A percentile compares a stretch with the other conserved stretches of the same genome.
Evolutionary conservation across 306 rosid species (phyloP).

Genomic region (Inga oerstediana): DNA sequence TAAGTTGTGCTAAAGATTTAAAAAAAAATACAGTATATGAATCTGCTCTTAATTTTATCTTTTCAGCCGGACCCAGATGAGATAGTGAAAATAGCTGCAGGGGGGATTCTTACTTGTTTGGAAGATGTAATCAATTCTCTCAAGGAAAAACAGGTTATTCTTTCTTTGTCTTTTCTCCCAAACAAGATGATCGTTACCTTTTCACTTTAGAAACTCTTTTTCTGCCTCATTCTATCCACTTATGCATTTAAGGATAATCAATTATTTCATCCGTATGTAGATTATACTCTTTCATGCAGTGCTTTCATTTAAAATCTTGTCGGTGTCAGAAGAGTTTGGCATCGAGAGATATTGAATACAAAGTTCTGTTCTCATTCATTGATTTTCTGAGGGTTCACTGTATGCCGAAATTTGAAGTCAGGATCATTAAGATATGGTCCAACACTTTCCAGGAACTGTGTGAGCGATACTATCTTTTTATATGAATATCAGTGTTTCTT

Average conservation of each 20-base stretch:
- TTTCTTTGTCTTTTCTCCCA: neutral
- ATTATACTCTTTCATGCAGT: constrained; percentile 6
- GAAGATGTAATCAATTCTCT: constrained; percentile 82
- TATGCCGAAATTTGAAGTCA: neutral
- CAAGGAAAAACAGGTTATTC: constrained; percentile 72
- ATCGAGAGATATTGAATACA: constrained; percentile 4
- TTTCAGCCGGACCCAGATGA: constrained; percentile 85
- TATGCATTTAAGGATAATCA: constrained; percentile 1
- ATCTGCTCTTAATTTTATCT: constrained; percentile 32
- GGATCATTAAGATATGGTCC: neutral
- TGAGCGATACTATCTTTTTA: neutral
- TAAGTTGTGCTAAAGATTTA: constrained; percentile 15
- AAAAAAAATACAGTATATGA: neutral
- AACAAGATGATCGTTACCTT: constrained; percentile 12
- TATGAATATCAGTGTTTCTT: neutral
- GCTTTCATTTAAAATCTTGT: constrained; percentile 8
- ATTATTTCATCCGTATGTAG: neutral
- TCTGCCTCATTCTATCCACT: constrained; percentile 12
- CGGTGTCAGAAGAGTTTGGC: neutral
- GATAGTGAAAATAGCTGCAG: constrained; percentile 80
- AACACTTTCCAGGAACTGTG: neutral
- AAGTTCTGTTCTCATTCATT: constrained; percentile 26
- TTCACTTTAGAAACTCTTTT: neutral
- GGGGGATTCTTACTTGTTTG: constrained; percentile 89
- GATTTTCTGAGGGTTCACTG: neutral